Evolutionary conservation across 2,329 filamentous ascomycete genomes (phyloP).

Genomic region (Penicillium sp.): DNA sequence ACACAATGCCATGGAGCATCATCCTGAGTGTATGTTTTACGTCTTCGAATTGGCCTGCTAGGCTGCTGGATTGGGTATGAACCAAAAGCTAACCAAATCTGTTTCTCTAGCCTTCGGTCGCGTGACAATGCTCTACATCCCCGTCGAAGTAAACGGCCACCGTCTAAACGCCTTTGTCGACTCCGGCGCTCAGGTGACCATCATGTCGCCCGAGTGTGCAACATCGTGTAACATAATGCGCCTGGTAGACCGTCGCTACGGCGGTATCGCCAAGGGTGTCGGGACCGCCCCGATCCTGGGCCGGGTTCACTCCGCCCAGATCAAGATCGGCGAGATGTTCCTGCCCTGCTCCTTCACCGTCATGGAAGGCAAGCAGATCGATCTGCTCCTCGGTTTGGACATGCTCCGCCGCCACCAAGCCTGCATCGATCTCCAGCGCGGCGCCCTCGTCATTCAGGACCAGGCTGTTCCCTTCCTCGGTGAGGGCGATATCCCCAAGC

Average conservation of each 20-base stretch:
- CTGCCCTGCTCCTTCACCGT: constrained; percentile 96
- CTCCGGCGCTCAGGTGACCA: constrained; percentile 94
- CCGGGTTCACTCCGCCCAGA: constrained; percentile 90
- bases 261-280: constrained; percentile 87
- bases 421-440: constrained; percentile 80
- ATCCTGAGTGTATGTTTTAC: constrained; percentile 77
- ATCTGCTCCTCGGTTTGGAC: constrained; percentile 87
- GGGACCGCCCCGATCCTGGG: constrained; percentile 93
- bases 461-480: constrained; percentile 86
- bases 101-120: constrained; percentile 73
- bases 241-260: constrained; percentile 86
- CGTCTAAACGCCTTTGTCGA: constrained; percentile 96
- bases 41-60: neutral
- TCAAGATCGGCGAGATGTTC: constrained; percentile 84
- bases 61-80: neutral
- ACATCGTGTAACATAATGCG: constrained; percentile 94
- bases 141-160: constrained; percentile 89
- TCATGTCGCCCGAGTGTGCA: constrained; percentile 94
- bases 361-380: constrained; percentile 98
- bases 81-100: constrained; percentile 10
- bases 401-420: constrained; percentile 97
- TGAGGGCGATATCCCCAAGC: constrained; percentile 91
- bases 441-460: constrained; percentile 83
- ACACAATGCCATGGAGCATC: constrained; percentile 95
- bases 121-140: constrained; percentile 94